A percentile compares a stretch with the other conserved stretches of the same genome.
These are phyloP conservation scores for Phaffomyces opuntiae DNA, from an alignment of 805 yeast species.

Conservation along the genomic window DNA sequence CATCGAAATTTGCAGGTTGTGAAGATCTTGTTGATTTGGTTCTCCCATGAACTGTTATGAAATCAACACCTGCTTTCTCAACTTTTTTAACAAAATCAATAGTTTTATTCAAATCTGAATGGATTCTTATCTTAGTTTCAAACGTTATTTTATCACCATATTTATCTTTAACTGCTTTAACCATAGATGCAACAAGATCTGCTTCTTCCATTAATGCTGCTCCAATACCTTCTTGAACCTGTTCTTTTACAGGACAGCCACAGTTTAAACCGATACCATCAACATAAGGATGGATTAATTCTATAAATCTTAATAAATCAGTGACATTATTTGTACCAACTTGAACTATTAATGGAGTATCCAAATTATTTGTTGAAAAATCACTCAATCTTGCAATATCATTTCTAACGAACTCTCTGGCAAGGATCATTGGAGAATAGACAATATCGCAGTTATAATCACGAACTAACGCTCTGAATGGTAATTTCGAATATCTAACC, in stretches of 20 bases:
- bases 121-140: constrained; percentile 91
- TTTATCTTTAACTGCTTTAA: constrained; percentile 66
- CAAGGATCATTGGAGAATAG: constrained; percentile 94
- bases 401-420: constrained; percentile 89
- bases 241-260: constrained; percentile 96
- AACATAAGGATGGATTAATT: constrained; percentile 82
- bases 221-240: constrained; percentile 92
- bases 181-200: constrained; percentile 77
- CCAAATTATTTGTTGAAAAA: constrained; percentile 70
- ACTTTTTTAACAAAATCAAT: constrained; percentile 62
- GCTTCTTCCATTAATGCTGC: constrained; percentile 89
- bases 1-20: constrained; percentile 75
- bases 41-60: constrained; percentile 91
- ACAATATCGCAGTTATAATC: constrained; percentile 74
- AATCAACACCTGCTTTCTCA: constrained; percentile 86
- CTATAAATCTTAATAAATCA: constrained; percentile 76
- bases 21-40: constrained; percentile 80
- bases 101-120: constrained; percentile 67
- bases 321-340: constrained; percentile 82
- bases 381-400: constrained; percentile 75
- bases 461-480: constrained; percentile 76
- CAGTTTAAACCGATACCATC: constrained; percentile 95
- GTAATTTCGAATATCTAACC: constrained; percentile 94
- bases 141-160: constrained; percentile 69
- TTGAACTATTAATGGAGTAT: constrained; percentile 75